These are phyloP conservation scores for Metschnikowia peoriensis DNA, from an alignment of 805 yeast species.

Conservation along the genomic window DNA sequence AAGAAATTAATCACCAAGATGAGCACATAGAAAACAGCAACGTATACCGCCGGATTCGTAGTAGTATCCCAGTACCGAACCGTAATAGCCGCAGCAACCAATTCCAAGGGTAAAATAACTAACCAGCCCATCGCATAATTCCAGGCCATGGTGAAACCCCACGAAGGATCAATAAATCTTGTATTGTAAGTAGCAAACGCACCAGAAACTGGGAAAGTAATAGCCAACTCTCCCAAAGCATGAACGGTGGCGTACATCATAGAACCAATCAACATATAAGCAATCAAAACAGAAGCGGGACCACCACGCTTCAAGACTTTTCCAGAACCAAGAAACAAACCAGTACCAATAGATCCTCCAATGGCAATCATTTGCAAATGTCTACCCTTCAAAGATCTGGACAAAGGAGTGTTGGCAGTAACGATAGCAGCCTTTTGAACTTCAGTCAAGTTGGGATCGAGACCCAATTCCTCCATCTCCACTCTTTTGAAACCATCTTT, in stretches of 20 bases:
- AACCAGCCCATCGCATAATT: slow-evolving; percentile 55
- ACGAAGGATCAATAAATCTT: slow-evolving; percentile 63
- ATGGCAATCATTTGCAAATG: slow-evolving; percentile 70
- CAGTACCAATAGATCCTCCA: slow-evolving; percentile 84
- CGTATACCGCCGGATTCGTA: slow-evolving; percentile 56
- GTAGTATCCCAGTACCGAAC: slow-evolving; percentile 50
- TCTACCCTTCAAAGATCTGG: slow-evolving; percentile 51
- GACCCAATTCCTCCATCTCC: slow-evolving; percentile 35
- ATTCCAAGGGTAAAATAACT: slow-evolving; percentile 62
- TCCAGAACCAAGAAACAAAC: slow-evolving; percentile 75
- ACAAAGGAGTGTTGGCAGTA: slow-evolving; percentile 58
- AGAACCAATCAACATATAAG: slow-evolving; percentile 36
- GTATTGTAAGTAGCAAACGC: slow-evolving; percentile 56
- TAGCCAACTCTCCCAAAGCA: slow-evolving; percentile 50
- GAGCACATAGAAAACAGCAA: slow-evolving; percentile 50
- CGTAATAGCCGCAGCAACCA: slow-evolving; percentile 60
- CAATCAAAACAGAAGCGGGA: slow-evolving; percentile 54
- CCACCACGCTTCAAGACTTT: slow-evolving; percentile 62
- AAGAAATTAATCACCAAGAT: slow-evolving; percentile 30
- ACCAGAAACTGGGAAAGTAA: slow-evolving; percentile 50
- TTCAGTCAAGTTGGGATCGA: slow-evolving; percentile 41
- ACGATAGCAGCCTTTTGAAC: slow-evolving; percentile 46
- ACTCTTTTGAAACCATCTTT: slow-evolving; percentile 32
- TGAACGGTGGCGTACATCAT: slow-evolving; percentile 35
- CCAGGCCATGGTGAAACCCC: slow-evolving; percentile 74